phyloP scores from a whole-genome alignment of 179 eudicot species.

The Silene noctiflora region DNA sequence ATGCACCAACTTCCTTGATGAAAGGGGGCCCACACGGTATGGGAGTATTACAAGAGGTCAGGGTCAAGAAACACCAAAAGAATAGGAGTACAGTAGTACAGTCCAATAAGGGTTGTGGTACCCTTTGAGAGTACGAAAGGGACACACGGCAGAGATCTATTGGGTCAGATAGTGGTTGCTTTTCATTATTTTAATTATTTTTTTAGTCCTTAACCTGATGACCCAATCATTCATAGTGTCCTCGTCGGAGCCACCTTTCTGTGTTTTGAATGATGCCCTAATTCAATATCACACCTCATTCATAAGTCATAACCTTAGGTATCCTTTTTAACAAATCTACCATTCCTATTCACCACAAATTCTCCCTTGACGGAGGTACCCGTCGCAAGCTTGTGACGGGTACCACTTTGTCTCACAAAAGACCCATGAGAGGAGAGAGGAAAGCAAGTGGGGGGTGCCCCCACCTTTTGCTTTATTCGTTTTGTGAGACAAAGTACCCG shows the following conservation, averaged over 20 bases:
- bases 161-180: conserved; percentile 30
- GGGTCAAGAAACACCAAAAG: neutral
- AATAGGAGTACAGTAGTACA: conserved; percentile 5
- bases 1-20: conserved; percentile 12
- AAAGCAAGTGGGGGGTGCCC: no score
- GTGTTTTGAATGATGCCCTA: neutral
- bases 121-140: conserved; percentile 22
- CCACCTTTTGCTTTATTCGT: no score
- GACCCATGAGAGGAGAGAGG: no score
- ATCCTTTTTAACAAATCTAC: no score
- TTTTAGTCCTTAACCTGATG: conserved; percentile 15
- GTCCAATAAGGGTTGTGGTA: conserved; percentile 7
- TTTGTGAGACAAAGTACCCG: no score
- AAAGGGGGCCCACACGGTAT: conserved; percentile 27
- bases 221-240: conserved; percentile 31
- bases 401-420: no score
- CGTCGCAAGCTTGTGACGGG: no score
- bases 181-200: neutral
- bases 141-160: conserved; percentile 25
- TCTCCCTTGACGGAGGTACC: no score
- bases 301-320: neutral
- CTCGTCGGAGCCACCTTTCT: conserved; percentile 21
- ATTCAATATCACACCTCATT: neutral
- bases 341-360: no score
- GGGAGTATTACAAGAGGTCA: conserved; percentile 15